These are phyloP conservation scores for Termitomyces sp. DNA, from an alignment of 768 basidiomycete species.

Conservation along the genomic window DNA sequence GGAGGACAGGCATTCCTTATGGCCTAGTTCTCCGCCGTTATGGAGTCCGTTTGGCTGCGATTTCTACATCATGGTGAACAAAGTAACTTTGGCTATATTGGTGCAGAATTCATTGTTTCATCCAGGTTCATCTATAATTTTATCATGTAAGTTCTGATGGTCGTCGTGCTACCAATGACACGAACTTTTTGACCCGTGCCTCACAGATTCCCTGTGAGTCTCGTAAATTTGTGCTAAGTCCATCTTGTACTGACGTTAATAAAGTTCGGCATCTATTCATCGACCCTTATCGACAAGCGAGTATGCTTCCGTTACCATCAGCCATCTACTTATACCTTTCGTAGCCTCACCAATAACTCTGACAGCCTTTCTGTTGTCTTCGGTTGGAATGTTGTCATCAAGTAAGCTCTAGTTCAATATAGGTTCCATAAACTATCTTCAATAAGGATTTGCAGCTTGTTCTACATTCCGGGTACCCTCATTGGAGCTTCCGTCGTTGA, in stretches of 20 bases:
- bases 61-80: conserved; percentile 70
- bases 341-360: conserved; percentile 55
- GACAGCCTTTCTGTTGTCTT: conserved; percentile 57
- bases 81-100: background rate
- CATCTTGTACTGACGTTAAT: background rate
- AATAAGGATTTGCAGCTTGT: conserved; percentile 25
- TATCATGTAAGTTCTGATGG: conserved; percentile 33
- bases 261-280: conserved; percentile 80
- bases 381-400: conserved; percentile 85
- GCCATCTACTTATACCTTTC: background rate
- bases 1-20: conserved; percentile 69
- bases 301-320: conserved; percentile 1
- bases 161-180: background rate
- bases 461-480: conserved; percentile 50
- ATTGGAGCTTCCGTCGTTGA: conserved; percentile 76
- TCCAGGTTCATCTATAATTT: background rate
- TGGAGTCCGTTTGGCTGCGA: conserved; percentile 67
- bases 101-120: background rate
- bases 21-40: conserved; percentile 75
- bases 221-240: background rate
- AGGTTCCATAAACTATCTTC: background rate
- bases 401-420: conserved; percentile 39
- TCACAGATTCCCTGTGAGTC: conserved; percentile 59
- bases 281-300: conserved; percentile 67
- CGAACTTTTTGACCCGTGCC: background rate